Evolutionary conservation across 192 early-diverging fungal species (phyloP).

Genomic region (Allomyces macrogynus): DNA sequence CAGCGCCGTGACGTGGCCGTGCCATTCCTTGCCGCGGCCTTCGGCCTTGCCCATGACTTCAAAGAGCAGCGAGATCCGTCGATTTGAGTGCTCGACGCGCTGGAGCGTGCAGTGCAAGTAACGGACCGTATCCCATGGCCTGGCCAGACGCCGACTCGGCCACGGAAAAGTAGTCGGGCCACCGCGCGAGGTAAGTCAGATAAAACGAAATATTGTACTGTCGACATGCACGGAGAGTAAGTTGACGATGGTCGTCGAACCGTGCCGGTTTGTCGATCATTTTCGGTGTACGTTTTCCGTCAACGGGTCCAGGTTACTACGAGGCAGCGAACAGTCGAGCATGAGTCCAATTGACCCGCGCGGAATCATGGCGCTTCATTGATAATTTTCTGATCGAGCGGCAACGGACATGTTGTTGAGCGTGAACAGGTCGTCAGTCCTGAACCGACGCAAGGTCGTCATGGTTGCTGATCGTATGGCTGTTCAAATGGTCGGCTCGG

Average conservation of each 20-base stretch:
- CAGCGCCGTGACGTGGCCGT: constrained; percentile 94
- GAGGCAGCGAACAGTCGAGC: background rate
- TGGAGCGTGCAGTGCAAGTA: background rate
- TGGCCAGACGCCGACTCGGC: constrained; percentile 48
- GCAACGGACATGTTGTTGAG: constrained; percentile 71
- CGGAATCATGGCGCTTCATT: background rate
- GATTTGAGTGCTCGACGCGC: too few relatives aligned
- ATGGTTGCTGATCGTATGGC: constrained; percentile 7
- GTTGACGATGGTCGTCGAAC: background rate
- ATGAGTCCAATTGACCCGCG: constrained; percentile 1
- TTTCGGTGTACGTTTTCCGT: constrained; percentile 61
- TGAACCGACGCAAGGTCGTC: constrained; percentile 41
- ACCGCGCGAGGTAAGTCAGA: constrained; percentile 70
- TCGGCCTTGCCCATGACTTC: constrained; percentile 91
- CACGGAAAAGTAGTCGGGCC: constrained; percentile 82
- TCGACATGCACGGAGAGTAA: background rate
- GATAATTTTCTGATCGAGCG: background rate
- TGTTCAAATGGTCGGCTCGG: too few relatives aligned
- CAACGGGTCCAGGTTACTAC: constrained; percentile 70
- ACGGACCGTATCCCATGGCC: constrained; percentile 69
- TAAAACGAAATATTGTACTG: constrained; percentile 91
- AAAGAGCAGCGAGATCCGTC: background rate
- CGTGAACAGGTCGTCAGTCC: constrained; percentile 75
- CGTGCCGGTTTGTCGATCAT: background rate
- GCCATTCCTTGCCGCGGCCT: constrained; percentile 70